Evolutionary conservation across 306 rosid species (phyloP).

Genomic region (Vachellia collinsii): DNA sequence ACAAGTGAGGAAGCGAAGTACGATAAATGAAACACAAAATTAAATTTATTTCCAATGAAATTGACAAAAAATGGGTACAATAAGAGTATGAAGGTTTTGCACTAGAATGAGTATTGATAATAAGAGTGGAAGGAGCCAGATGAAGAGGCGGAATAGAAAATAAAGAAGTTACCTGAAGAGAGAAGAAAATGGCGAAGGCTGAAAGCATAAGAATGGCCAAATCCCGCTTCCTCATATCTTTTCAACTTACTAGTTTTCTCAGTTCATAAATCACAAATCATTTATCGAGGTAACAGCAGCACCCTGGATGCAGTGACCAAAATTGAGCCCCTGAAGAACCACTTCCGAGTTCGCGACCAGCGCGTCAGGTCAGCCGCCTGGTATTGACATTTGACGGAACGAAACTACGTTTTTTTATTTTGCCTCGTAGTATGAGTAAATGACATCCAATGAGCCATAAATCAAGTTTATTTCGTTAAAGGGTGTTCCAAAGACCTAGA

Average conservation of each 20-base stretch:
- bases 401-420: not conserved
- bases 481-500: not conserved
- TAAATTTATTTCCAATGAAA: conserved; percentile 9
- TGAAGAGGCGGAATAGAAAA: not conserved
- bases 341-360: not conserved
- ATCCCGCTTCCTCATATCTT: conserved; percentile 95
- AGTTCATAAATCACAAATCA: conserved; percentile 7
- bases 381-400: not conserved
- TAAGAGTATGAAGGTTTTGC: conserved; percentile 21
- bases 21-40: conserved; percentile 10
- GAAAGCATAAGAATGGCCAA: conserved; percentile 97
- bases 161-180: conserved; percentile 70
- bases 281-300: not conserved
- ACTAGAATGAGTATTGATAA: not conserved
- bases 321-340: not conserved
- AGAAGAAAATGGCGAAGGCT: conserved; percentile 95
- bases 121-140: not conserved
- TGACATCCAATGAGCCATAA: not conserved
- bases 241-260: not conserved
- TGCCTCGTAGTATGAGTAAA: not conserved
- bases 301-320: not conserved
- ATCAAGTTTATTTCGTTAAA: not conserved
- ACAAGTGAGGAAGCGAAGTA: conserved; percentile 16
- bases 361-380: not conserved
- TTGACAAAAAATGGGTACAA: not conserved